Evolutionary conservation across 2,329 filamentous ascomycete species (phyloP), one percentile per base, ranked within the genome.

Genomic region (Alternaria angustiovoidea): DNA sequence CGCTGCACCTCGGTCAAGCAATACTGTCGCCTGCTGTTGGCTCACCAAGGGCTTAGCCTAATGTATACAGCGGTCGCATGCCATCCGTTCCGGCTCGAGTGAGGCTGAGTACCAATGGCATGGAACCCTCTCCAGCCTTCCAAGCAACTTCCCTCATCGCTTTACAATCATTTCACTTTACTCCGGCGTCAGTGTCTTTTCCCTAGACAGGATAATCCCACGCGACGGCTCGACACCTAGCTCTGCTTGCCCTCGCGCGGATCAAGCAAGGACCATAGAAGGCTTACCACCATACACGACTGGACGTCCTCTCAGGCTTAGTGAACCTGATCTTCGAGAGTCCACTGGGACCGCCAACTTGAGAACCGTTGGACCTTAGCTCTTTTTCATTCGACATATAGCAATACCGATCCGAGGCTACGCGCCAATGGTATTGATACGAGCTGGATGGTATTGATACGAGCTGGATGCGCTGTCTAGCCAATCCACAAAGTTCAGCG

Each of bases 1-100:
- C 24, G 46, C 57, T 62, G 68, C 65, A 69, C 57, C 58, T 63
- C 51, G 53, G 61, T 64, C 62, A 62, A 63, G 63, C 60, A 62
- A 57, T 53, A 49, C 54, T 62, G 54, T 61, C 54, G 63, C 59
- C 62, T 57, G 42, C 48, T 60, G 48, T 22, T 47, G 53, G 52
- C 38, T 46, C 32, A 49, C 42, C 44, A 41, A 55, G 63, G 63
- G 59, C 64, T 64, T 65, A 62, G 36, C 63, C 59, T 51, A 57
- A 60, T 49, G 28, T 41, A 52, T 34, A 26, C 14, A 43, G 43
- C 54, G 51, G 43, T 59, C 51, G 55, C 52, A 61, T 52, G 38
- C 51, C n/a, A 46, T 36, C 36, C 57, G 43, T 41, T 30, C 44
- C 51, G 62, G 26, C 39, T 59, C 44, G 48, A 57, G 54, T 61